Base-by-base conservation (phyloP, 495 filamentous ascomycete species). In the Neurospora discreta region DNA sequence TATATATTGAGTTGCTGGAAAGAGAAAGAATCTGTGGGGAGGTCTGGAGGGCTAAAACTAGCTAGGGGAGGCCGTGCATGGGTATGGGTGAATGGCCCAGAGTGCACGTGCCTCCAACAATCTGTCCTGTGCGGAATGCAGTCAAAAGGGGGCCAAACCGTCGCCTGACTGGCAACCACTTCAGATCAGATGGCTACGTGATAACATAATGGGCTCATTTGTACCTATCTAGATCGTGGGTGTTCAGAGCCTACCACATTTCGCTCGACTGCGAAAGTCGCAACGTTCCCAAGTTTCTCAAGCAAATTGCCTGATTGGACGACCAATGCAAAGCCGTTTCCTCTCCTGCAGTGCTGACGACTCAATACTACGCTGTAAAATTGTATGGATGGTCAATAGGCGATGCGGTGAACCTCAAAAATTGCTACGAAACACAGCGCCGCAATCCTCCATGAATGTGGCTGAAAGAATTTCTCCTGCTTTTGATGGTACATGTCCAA, bases 301-400 rank as follows among this genome's bases (percentile, higher is more conserved):
- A 40, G 65, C 39, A 36, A n/a, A 26, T 38, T 33, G 42, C 46
- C 65, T 67, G 36, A 76, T 76, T 76, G 75, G 75, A 71, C 30
- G 52, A 69, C 68, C 46, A 46, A 60, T 73, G 75, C 70, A 74
- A 72, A 74, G 68, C 46, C 73, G 69, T 73, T 73, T 71, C 73
- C 68, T 72, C 67, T 72, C 72, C 70, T 75, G 72, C 75, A 77
- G 69, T 74, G 60, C 69, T 70, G 75, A 73, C 72, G 70, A 70
- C 69, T 74, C 60, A 68, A 74, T 76, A 71, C 58, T 36, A 74
- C 73, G 70, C 46, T 60, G 67, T 70, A 65, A 73, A 42, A 58
- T 75, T 71, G 75, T 67, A 73, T 26, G 42, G 42, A 58, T 65
- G 33, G 52, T 69, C 73, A 41, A 42, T 38, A 60, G 38, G 33